A percentile compares a stretch with the other conserved stretches of the same genome.
phyloP scores from a whole-genome alignment of 441 rosid species.

The Erodium texanum region DNA sequence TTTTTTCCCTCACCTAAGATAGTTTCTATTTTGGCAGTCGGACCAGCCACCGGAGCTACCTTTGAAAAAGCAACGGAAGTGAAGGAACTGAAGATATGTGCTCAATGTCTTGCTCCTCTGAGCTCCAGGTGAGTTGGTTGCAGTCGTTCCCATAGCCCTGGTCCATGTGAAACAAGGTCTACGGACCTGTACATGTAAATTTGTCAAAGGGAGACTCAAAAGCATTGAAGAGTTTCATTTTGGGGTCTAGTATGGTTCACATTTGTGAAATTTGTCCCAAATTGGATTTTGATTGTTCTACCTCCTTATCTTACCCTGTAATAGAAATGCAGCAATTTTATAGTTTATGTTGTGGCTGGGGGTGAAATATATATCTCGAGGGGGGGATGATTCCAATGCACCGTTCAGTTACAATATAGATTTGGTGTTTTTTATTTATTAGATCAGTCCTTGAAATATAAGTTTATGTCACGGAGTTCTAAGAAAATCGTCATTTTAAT shows the following conservation, averaged over 20 bases:
- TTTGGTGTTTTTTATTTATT: too few species aligned
- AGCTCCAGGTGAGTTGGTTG: background rate
- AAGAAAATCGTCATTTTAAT: too few species aligned
- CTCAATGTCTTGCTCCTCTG: background rate
- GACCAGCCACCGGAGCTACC: background rate
- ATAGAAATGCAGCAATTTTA: background rate
- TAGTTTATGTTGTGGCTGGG: background rate
- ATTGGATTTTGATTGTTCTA: background rate
- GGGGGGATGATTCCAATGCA: background rate
- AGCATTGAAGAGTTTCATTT: background rate
- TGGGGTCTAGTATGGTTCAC: background rate
- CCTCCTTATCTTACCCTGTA: background rate
- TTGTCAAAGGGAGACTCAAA: background rate
- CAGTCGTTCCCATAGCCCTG: background rate
- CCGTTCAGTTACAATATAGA: too few species aligned
- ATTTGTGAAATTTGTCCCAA: too few species aligned
- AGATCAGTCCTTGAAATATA: too few species aligned
- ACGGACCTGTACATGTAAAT: background rate
- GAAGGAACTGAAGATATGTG: background rate
- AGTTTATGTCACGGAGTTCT: too few species aligned
- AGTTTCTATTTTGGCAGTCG: background rate
- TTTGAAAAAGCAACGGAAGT: background rate
- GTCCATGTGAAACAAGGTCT: background rate
- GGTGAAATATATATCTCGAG: background rate
- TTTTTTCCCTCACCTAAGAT: background rate